Evolutionary conservation across 768 basidiomycete species (phyloP), one percentile per base, ranked within the genome.

Genomic region (Pulveroboletus sp.): DNA sequence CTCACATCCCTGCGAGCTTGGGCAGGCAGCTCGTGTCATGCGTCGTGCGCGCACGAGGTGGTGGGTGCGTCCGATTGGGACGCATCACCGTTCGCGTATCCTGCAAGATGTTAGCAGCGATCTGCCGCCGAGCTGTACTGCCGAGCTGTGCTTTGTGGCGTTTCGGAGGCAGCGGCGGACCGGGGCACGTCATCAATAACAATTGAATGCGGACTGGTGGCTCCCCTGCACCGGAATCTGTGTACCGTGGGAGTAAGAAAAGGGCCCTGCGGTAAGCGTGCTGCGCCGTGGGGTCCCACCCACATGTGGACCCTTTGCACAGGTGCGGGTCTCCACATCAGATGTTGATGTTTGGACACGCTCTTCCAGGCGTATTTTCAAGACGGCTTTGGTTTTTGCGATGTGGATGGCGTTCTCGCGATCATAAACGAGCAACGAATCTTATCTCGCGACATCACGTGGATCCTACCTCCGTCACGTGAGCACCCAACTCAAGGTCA

Each of bases 131-230:
- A 32, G 31, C 12, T 12, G 10, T 35, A 7, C 35, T 8, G n/a
- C 30, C 21, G 43, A 50, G 59, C 52, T 32, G 51, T 49, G 44
- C 61, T 64, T 64, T 62, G 61, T 62, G 61, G 61, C 61, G 57
- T 50, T 46, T 48, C 49, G 52, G 39, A 21, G 21, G 21, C 21
- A 21, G 21, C 21, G 21, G 21, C 21, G 21, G 21, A 21, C 21
- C 21, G 31, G 31, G 2, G 12, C 32, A 43, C 36, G 37, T 36
- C 39, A 54, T 55, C 21, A 21, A 21, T 33, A 47, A 61, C 47
- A 62, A 62, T 64, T 62, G 17, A 38, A 38, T 31, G 27, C 18
- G 6, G 39, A 24, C 63, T 65, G 62, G 52, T 38, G 46, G 37
- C 49, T 58, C 64, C 61, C 49, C 55, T 50, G 49, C 46, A 53